Conservation (phyloP, 2,329 filamentous ascomycete genomes). For the Fusarium sp. region DNA sequence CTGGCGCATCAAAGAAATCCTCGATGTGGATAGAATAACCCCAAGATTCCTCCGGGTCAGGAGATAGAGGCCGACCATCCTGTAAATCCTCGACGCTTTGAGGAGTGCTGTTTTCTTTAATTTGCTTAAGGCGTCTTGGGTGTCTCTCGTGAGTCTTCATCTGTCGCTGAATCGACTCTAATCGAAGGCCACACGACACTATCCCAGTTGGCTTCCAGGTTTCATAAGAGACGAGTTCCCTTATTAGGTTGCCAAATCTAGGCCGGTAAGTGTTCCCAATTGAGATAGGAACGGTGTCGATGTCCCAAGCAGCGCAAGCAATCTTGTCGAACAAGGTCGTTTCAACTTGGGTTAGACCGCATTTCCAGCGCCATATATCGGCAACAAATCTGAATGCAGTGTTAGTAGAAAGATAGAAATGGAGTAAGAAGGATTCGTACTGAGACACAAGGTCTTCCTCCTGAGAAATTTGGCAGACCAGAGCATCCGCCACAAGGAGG, state of each 20-base stretch:
- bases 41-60: constrained; percentile 11
- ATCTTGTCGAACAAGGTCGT: constrained; percentile 38
- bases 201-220: neutral
- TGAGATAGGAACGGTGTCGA: neutral
- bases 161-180: constrained; percentile 27
- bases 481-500: constrained; percentile 36
- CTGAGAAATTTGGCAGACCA: constrained; percentile 19
- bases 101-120: neutral
- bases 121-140: neutral
- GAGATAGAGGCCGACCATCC: constrained; percentile 9
- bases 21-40: constrained; percentile 26
- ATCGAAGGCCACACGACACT: constrained; percentile 17
- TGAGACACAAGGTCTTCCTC: constrained; percentile 10
- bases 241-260: constrained; percentile 36
- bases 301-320: constrained; percentile 35
- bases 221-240: constrained; percentile 35
- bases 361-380: constrained; percentile 43
- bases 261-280: constrained; percentile 10
- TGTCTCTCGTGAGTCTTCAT: constrained; percentile 17
- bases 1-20: constrained; percentile 7
- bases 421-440: constrained; percentile 1
- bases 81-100: constrained; percentile 8
- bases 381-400: constrained; percentile 33
- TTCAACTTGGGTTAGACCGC: constrained; percentile 26
- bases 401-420: constrained; percentile 1